Base-by-base conservation (phyloP, 2,329 filamentous ascomycete genomes). In the Aspergillus sp. region DNA sequence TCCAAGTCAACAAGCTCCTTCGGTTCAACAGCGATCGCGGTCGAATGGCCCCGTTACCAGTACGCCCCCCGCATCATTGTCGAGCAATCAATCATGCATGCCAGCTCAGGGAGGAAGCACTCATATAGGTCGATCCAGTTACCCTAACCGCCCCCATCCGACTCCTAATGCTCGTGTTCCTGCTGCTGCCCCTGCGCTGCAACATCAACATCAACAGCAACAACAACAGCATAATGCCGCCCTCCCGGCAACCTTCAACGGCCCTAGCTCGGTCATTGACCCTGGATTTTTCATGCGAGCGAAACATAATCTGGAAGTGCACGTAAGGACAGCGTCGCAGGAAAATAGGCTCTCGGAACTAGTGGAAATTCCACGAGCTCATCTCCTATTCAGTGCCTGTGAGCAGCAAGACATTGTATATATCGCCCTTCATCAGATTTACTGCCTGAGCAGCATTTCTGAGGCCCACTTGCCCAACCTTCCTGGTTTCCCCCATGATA, bases 401-500 rank as follows among this genome's bases (percentile, higher is more conserved):
- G 43, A 60, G 2, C 64, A 68, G 0, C 70, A 79, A 4, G 89
- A 93, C 68, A 60, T 76, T 47, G 84, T 89, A 66, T 92, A 88
- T 67, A 64, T 91, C 49, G 77, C 81, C 5, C 68, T 89, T 12
- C 88, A 90, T 66, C 87, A 90, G 66, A 58, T 88, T 2, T 87
- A 85, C 68, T 89, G 86, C 66, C 66, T 82, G 18, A 84, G 82
- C 80, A 80, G 79, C 3, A 56, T 73, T 3, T 68, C 76, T 17
- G 73, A 70, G 0, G 52, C 62, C 1, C 59, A 67, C 3, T 66
- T 82, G 4, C 71, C 79, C 15, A 64, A 50, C 12, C 59, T 78
- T 3, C 66, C 80, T 12, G 70, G 73, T 1, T 67, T 76, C 45
- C 63, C 76, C 3, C 57, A 59, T n/a, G 48, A 61, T 5, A 59